Base-by-base conservation (phyloP, 495 filamentous ascomycete species). In the Parmelia sp. region DNA sequence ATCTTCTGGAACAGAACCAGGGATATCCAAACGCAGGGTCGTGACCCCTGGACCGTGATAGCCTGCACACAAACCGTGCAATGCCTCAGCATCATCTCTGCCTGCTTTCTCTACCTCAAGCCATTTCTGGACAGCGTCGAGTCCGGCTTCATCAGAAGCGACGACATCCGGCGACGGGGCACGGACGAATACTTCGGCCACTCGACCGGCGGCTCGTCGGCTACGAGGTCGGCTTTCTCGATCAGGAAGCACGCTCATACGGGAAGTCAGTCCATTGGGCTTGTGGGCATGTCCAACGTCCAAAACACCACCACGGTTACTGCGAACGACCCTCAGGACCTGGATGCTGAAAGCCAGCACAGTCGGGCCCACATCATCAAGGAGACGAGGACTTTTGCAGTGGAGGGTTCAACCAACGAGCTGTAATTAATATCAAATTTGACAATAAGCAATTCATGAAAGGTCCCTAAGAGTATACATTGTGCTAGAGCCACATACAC, bases 1-100 rank as follows among this genome's bases (percentile, higher is more conserved):
- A 53, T 36, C 15, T 63, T 42, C 9, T 40, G 35, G 61, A 19
- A 63, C 19, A 63, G n/a, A 10, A 39, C 29, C 23, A 11, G 17
- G 4, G 39, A 27, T 1, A 21, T 57, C 1, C 14, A 59, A 12
- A 35, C 55, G 1, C 31, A 7, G 19, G 36, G 27, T n/a, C 23
- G 51, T 6, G 44, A n/a, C 9, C 29, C 40, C 25, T 60, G 57
- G 57, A 31, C 45, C 4, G 63, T 65, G 21, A 53, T 35, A 17
- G 21, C 55, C 29, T 55, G 63, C 25, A 60, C 57, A 10, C 57
- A 60, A 17, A 65, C 27, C 3, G 27, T 60, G 10, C 63, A 60
- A 40, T 55, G 63, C 15, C 63, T 65, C 57, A 60, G 63, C 29
- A 59, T 65, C 14, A 23, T 55, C 19, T 59, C 63, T 17, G 47